Evolutionary conservation across 2,329 filamentous ascomycete species (phyloP).

Genomic region (Cordyceps cicadae): DNA sequence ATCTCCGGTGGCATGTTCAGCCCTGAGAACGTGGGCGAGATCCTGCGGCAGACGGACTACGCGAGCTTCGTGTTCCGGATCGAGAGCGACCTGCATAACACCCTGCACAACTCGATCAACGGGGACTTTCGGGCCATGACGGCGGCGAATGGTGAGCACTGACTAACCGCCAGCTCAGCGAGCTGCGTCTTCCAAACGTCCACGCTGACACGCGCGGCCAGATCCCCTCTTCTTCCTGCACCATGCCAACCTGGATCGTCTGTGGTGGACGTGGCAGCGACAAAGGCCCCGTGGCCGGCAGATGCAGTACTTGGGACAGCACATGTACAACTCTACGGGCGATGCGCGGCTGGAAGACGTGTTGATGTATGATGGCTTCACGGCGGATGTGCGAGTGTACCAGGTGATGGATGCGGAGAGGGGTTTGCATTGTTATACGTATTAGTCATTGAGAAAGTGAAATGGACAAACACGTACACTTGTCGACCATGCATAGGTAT

Average conservation of each 20-base stretch:
- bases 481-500: no score
- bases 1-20: background rate
- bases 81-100: no score
- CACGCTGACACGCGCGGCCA: background rate
- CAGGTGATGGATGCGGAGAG: background rate
- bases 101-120: no score
- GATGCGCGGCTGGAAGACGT: background rate
- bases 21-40: background rate
- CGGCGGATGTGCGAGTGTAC: background rate
- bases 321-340: background rate
- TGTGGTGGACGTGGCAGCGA: background rate
- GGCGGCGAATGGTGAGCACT: background rate
- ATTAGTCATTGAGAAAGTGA: background rate
- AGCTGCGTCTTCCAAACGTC: no score
- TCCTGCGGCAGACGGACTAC: background rate
- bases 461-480: no score
- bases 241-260: background rate
- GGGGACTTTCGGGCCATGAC: background rate
- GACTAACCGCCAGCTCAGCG: no score
- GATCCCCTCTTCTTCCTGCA: background rate
- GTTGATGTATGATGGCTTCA: background rate
- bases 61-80: no score
- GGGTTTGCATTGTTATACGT: background rate
- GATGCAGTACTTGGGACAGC: background rate
- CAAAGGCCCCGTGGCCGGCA: background rate